Conservation (phyloP, 345 rosid genomes). For the Syzygium jambos region DNA sequence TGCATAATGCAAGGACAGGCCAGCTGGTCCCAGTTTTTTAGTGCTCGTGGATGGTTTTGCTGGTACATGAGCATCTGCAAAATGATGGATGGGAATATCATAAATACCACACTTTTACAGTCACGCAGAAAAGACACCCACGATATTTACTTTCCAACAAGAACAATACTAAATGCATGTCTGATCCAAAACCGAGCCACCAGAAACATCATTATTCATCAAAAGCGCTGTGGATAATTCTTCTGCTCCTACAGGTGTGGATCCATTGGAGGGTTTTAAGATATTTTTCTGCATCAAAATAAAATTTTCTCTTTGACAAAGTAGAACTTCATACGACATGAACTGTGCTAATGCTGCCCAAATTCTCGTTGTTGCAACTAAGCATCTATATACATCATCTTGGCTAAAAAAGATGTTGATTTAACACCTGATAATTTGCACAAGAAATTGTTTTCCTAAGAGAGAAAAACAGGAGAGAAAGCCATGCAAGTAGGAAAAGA, state of each 20-base stretch:
- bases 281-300: not conserved
- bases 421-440: not conserved
- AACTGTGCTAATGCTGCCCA: not conserved
- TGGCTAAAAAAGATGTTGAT: not conserved
- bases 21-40: slow-evolving; percentile 78
- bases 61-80: slow-evolving; percentile 20
- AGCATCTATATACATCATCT: not conserved
- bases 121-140: not conserved
- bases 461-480: not conserved
- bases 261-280: not conserved
- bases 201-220: not conserved
- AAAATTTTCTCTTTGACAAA: not conserved
- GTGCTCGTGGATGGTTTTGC: slow-evolving; percentile 31
- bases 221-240: not conserved
- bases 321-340: not conserved
- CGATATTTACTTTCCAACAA: not conserved
- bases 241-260: not conserved
- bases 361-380: not conserved
- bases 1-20: slow-evolving; percentile 97
- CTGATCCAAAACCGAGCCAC: not conserved
- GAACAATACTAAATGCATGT: not conserved
- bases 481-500: not conserved
- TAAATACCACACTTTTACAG: not conserved
- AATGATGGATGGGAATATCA: not conserved
- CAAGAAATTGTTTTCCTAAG: not conserved